phyloP scores from a whole-genome alignment of 2,329 filamentous ascomycete species.

The Fusarium transvaalense region DNA sequence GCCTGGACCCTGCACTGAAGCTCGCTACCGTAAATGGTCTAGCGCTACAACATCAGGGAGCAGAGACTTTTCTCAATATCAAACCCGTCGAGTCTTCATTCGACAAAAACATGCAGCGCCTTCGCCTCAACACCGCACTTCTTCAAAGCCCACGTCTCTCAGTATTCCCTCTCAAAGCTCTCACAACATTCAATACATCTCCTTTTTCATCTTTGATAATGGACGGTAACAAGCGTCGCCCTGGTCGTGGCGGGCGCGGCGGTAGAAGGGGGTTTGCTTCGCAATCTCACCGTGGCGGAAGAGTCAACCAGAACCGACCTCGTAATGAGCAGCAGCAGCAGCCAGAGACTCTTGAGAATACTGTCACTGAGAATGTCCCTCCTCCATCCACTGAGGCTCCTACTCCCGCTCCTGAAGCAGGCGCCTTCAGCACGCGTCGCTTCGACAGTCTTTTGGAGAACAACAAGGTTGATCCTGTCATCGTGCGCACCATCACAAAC shows the following conservation, averaged over 20 bases:
- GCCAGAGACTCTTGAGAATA: neutral
- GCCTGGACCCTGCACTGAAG: neutral
- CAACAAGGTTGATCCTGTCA: constrained; percentile 59
- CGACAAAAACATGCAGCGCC: constrained; percentile 24
- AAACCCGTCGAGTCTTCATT: neutral
- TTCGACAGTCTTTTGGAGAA: constrained; percentile 60
- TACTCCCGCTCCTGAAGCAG: neutral
- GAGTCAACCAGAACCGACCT: constrained; percentile 5
- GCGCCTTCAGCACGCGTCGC: constrained; percentile 49
- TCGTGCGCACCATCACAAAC: constrained; percentile 62
- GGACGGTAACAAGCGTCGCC: constrained; percentile 28
- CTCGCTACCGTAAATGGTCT: neutral
- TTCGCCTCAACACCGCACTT: constrained; percentile 14
- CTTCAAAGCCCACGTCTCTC: neutral
- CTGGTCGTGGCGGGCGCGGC: constrained; percentile 26
- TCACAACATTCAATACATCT: neutral
- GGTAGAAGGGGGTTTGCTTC: constrained; percentile 19
- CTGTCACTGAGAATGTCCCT: neutral
- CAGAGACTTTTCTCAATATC: constrained; percentile 36
- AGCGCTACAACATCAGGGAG: constrained; percentile 10
- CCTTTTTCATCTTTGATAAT: neutral
- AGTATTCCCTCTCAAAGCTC: neutral
- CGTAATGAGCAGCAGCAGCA: neutral
- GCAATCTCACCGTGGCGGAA: constrained; percentile 11
- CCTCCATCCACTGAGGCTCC: neutral